phyloP scores from a whole-genome alignment of 495 filamentous ascomycete species.

The Podospora tetraspora region DNA sequence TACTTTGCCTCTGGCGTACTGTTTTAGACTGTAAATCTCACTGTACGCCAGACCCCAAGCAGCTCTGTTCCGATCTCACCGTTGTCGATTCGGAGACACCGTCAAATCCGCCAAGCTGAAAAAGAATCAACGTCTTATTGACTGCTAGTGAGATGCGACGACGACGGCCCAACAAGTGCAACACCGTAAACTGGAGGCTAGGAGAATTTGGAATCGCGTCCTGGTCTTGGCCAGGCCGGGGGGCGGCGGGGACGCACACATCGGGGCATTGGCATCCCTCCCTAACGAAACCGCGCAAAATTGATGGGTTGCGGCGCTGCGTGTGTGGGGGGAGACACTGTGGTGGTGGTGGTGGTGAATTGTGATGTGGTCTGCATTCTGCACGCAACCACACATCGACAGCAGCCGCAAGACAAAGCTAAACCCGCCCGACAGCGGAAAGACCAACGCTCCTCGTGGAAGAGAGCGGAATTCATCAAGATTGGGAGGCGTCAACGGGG shows the following conservation, averaged over 20 bases:
- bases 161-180: neutral
- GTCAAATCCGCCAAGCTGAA: neutral
- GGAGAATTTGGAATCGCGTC: too few relatives aligned
- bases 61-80: neutral
- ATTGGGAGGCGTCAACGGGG: neutral
- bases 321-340: too few relatives aligned
- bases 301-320: neutral
- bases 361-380: neutral
- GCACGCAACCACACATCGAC: too few relatives aligned
- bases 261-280: neutral
- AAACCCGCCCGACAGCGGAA: neutral
- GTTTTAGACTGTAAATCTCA: neutral
- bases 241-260: neutral
- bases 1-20: neutral
- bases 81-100: neutral
- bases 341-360: neutral
- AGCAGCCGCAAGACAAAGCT: neutral
- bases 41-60: neutral
- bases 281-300: neutral
- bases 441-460: neutral
- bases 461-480: neutral
- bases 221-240: neutral
- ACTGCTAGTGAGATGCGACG: neutral
- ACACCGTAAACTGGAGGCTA: neutral
- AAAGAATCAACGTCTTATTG: neutral